These are phyloP conservation scores for Pichia sp. DNA, from an alignment of 1,139 yeast genomes.

Conservation along the genomic window DNA sequence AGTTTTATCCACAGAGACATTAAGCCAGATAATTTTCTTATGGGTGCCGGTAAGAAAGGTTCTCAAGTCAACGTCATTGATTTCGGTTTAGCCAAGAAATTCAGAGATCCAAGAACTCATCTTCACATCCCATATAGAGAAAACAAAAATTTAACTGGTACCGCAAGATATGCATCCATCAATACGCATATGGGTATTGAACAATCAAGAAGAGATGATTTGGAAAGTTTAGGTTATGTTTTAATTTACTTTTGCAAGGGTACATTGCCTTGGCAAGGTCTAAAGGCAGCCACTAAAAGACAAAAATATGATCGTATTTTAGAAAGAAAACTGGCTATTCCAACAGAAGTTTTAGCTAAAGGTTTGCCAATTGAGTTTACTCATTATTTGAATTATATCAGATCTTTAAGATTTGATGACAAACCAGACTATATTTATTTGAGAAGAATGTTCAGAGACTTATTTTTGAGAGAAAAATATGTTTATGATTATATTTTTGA, in stretches of 20 bases:
- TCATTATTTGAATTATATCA: slow-evolving; percentile 81
- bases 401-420: slow-evolving; percentile 88
- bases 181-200: slow-evolving; percentile 97
- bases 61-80: slow-evolving; percentile 94
- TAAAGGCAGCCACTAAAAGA: slow-evolving; percentile 93
- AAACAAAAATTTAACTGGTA: slow-evolving; percentile 92
- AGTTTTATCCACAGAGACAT: slow-evolving; percentile 87
- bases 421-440: slow-evolving; percentile 91
- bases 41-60: slow-evolving; percentile 96
- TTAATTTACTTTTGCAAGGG: slow-evolving; percentile 93
- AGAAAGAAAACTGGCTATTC: slow-evolving; percentile 93
- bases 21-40: slow-evolving; percentile 93
- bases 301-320: slow-evolving; percentile 94
- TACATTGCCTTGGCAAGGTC: slow-evolving; percentile 97
- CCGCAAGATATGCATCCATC: slow-evolving; percentile 93
- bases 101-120: slow-evolving; percentile 91
- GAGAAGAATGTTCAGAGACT: slow-evolving; percentile 83
- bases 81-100: slow-evolving; percentile 94
- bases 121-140: slow-evolving; percentile 95
- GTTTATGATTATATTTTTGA: slow-evolving; percentile 93
- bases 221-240: slow-evolving; percentile 93
- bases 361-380: slow-evolving; percentile 90
- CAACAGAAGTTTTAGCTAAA: slow-evolving; percentile 80
- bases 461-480: slow-evolving; percentile 82
- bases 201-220: slow-evolving; percentile 93